Percentiles rank a stretch among this genome's conserved stretches.
Conservation (phyloP, 2,329 filamentous ascomycete species). For the Fusarium sp. region DNA sequence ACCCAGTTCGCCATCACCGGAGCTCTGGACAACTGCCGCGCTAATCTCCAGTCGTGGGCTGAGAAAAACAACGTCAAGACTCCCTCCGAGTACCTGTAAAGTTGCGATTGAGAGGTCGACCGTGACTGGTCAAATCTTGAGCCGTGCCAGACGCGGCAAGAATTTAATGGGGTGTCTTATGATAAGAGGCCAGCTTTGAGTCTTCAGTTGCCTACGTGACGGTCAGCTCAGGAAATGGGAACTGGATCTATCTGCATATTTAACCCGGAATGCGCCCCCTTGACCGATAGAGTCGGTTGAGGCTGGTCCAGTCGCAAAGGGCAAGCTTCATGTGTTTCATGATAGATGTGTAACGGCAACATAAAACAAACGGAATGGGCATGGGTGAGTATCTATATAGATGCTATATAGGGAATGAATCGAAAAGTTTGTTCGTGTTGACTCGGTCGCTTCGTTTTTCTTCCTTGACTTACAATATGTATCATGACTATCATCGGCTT, state of each 20-base stretch:
- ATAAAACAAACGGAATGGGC: constrained; percentile 5
- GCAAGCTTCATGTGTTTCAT: constrained; percentile 33
- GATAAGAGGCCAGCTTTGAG: constrained; percentile 2
- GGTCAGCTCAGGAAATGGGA: not conserved
- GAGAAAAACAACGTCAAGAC: constrained; percentile 49
- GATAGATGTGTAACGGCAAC: constrained; percentile 30
- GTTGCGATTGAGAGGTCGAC: not conserved
- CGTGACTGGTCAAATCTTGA: not conserved
- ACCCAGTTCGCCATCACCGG: constrained; percentile 75
- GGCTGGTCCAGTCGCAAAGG: constrained; percentile 39
- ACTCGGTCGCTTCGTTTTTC: not conserved
- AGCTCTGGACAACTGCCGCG: constrained; percentile 57
- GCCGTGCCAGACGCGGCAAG: not conserved
- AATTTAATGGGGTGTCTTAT: not conserved
- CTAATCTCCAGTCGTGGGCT: constrained; percentile 47
- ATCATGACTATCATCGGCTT: not conserved
- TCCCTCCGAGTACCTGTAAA: constrained; percentile 43
- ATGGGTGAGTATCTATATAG: not conserved
- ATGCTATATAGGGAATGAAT: constrained; percentile 28
- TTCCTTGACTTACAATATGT: too few relatives aligned
- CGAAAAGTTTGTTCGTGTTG: constrained; percentile 20
- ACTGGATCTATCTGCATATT: constrained; percentile 34
- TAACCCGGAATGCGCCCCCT: constrained; percentile 39
- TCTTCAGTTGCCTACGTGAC: not conserved
- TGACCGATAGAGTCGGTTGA: constrained; percentile 7